A percentile compares a stretch with the other conserved stretches of the same genome.
These are phyloP conservation scores for Panicum virgatum DNA, from an alignment of 202 grass and related monocot species.

Conservation along the genomic window DNA sequence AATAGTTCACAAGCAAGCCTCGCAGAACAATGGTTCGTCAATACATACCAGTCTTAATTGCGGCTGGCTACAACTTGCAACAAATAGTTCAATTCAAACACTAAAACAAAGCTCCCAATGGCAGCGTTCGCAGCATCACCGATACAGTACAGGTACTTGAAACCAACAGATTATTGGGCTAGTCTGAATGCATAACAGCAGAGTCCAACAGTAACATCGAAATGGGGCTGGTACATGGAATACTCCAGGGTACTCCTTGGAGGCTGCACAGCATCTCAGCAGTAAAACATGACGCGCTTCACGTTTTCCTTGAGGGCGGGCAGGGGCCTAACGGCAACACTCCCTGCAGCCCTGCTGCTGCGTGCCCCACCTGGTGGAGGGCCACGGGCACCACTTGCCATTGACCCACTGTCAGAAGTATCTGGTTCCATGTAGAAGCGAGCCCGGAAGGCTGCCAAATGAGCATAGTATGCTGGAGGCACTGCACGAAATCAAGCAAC, in stretches of 20 bases:
- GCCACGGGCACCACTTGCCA: slow-evolving; percentile 62
- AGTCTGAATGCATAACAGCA: not conserved
- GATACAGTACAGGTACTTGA: slow-evolving; percentile 1
- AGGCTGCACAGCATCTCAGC: slow-evolving; percentile 45
- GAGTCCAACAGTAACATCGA: not conserved
- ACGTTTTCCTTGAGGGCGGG: slow-evolving; percentile 96
- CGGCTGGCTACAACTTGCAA: not conserved
- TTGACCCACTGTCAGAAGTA: slow-evolving; percentile 89
- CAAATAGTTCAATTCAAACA: not conserved
- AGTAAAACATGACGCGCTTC: slow-evolving; percentile 98
- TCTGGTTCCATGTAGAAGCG: slow-evolving; percentile 97
- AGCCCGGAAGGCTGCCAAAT: slow-evolving; percentile 96
- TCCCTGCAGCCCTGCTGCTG: slow-evolving; percentile 55
- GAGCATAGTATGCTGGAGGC: slow-evolving; percentile 95
- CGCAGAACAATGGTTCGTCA: not conserved
- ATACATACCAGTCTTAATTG: not conserved
- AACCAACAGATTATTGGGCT: not conserved
- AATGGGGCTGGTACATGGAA: not conserved
- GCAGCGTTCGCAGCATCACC: not conserved
- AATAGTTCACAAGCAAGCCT: not conserved
- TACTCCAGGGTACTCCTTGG: not conserved
- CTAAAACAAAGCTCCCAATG: not conserved
- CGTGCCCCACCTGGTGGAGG: slow-evolving; percentile 45
- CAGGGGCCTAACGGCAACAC: slow-evolving; percentile 78
- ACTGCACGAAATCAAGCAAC: slow-evolving; percentile 50